Conservation (phyloP, 805 yeast genomes). For the Starmerella geochares region DNA sequence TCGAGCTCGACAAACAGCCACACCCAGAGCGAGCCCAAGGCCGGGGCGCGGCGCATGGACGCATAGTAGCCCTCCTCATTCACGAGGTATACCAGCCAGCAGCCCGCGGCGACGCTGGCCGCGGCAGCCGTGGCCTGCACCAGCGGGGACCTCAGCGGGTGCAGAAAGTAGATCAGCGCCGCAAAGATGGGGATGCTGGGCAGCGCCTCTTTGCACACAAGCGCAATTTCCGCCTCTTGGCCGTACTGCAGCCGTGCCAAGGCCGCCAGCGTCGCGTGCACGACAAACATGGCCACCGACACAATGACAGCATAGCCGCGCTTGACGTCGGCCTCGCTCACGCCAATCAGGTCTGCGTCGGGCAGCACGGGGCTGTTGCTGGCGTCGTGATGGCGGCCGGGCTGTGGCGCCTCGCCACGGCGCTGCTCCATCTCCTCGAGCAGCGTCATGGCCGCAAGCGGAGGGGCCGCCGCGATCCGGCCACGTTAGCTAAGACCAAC, state of each 20-base stretch:
- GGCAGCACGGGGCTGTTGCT: too few relatives aligned
- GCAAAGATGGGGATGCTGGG: slow-evolving; percentile 30
- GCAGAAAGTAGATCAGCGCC: slow-evolving; percentile 27
- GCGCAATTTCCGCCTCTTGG: slow-evolving; percentile 22
- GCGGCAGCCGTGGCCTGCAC: slow-evolving; percentile 21
- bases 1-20: slow-evolving; percentile 36
- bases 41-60: slow-evolving; percentile 35
- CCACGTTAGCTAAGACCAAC: background rate
- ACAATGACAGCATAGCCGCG: slow-evolving; percentile 19
- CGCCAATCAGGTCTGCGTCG: too few relatives aligned
- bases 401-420: too few relatives aligned
- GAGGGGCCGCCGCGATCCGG: background rate
- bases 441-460: slow-evolving; percentile 10
- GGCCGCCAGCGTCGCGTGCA: slow-evolving; percentile 31
- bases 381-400: too few relatives aligned
- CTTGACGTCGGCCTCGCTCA: slow-evolving; percentile 2
- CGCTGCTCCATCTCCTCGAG: slow-evolving; percentile 18
- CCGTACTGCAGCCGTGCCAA: slow-evolving; percentile 34
- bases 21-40: slow-evolving; percentile 35
- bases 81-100: slow-evolving; percentile 30
- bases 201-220: slow-evolving; percentile 21
- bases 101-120: slow-evolving; percentile 28
- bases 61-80: slow-evolving; percentile 34
- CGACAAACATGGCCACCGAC: slow-evolving; percentile 25
- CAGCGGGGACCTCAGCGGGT: slow-evolving; percentile 14